Conservation (phyloP, 2,329 filamentous ascomycete species). For the Ophidiomyces ophidiicola region DNA sequence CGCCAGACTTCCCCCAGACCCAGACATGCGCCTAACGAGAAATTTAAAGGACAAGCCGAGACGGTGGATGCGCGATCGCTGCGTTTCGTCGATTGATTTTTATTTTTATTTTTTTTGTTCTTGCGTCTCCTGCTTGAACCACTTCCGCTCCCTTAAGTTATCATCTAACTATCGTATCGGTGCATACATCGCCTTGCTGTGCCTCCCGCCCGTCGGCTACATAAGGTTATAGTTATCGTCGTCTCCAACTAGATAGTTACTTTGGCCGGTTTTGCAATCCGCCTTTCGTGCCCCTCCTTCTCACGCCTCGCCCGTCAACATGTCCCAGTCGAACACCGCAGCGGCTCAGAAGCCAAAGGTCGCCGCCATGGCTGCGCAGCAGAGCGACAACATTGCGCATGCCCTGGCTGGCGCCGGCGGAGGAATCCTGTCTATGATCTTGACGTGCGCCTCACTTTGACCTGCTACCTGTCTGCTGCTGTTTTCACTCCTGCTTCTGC, state of each 20-base stretch:
- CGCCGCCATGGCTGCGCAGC: slow-evolving; percentile 56
- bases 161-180: not conserved
- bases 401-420: slow-evolving; percentile 86
- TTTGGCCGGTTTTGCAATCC: too few species aligned
- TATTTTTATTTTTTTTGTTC: not conserved
- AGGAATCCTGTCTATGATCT: slow-evolving; percentile 84
- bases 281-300: too few species aligned
- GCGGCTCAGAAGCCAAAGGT: slow-evolving; percentile 28
- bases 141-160: slow-evolving; percentile 4
- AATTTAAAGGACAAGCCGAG: not conserved
- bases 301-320: slow-evolving; percentile 14
- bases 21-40: not conserved
- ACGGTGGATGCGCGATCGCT: not conserved
- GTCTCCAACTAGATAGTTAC: too few species aligned
- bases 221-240: too few species aligned
- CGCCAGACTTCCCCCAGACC: slow-evolving; percentile 1
- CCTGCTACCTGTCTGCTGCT: slow-evolving; percentile 1
- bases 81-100: not conserved
- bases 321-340: slow-evolving; percentile 30
- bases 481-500: not conserved
- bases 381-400: slow-evolving; percentile 94
- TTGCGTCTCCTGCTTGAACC: not conserved
- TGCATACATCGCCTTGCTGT: not conserved
- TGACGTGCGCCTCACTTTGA: slow-evolving; percentile 52
- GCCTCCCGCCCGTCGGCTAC: too few species aligned